phyloP scores from a whole-genome alignment of 2,329 filamentous ascomycete species.

The Elsinoe batatas region DNA sequence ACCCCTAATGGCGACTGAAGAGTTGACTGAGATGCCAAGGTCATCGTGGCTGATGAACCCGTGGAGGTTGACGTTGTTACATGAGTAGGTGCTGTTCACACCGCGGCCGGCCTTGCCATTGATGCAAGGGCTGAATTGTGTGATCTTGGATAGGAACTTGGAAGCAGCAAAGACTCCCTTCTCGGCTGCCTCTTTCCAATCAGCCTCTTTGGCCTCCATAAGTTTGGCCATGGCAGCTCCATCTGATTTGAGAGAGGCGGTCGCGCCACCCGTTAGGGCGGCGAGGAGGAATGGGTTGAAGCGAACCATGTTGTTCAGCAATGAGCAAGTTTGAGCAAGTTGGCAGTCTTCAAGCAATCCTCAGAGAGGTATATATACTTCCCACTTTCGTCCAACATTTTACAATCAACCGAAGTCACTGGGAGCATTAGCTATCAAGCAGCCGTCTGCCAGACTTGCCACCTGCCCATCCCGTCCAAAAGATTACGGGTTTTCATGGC shows the following conservation, averaged over 20 bases:
- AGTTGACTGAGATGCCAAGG: slow-evolving; percentile 39
- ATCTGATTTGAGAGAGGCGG: background rate
- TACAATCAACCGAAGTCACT: background rate
- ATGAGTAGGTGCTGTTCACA: slow-evolving; percentile 33
- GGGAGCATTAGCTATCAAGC: background rate
- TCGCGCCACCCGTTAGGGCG: background rate
- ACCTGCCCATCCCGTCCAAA: background rate
- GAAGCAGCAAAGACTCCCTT: background rate
- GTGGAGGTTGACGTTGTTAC: slow-evolving; percentile 44
- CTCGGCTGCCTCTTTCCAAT: background rate
- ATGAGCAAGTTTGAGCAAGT: background rate
- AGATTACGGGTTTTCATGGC: background rate
- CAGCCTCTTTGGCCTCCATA: background rate
- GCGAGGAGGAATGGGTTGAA: background rate
- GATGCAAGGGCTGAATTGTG: background rate
- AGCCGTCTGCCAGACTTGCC: background rate
- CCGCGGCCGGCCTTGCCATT: background rate
- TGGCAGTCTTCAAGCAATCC: background rate
- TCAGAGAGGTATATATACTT: background rate
- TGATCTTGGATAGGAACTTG: background rate
- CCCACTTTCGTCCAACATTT: background rate
- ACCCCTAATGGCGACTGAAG: slow-evolving; percentile 31
- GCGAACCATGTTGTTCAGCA: background rate
- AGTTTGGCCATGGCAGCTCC: background rate
- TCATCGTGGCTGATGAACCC: slow-evolving; percentile 46